Evolutionary conservation across 805 yeast species (phyloP), one percentile per base, ranked within the genome.

Genomic region (Pichia deserticola): DNA sequence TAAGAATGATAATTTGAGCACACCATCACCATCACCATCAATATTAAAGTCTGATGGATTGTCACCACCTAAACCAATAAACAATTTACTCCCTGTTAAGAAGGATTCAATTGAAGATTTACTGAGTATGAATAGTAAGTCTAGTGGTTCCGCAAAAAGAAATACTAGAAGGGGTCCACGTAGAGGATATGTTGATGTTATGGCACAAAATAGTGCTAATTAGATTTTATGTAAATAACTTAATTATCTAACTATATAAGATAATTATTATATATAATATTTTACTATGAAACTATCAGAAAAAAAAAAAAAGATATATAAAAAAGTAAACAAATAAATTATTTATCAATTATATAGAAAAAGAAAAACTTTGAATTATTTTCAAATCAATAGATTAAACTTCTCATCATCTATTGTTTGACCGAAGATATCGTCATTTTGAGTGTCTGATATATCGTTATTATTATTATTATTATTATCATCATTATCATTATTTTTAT

Each of bases 131-230:
- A 57, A 60, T 27, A 42, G 71, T 3, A 66, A 72, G 0, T 40
- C 40, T 13, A 57, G 61, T 13, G 41, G 50, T 47, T 20, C 20
- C 20, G 20, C 20, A 2, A 66, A 71, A 54, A 74, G 74, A 58
- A 73, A 70, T 53, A 62, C 70, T 10, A 76, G 75, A 47, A 72
- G 84, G 59, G 83, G 83, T 9, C 75, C 76, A n/a, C 68, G 77
- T 46, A 66, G 72, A 55, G 72, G 79, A 5, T 84, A 84, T 59
- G 87, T 84, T 42, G 85, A 84, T 62, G 84, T 83, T 7, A 78
- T 83, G 84, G 60, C 60, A 62, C 38, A 54, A 54, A n/a, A 46
- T 38, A 34, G 25, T 35, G 7, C 12, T 7, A 25, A 7, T 25
- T 27, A 40, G 15, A 27, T 32, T 25, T 6, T 32, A 25, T 29